These are phyloP conservation scores for Rhodotorula sp. DNA, from an alignment of 1,284 basidiomycete genomes.

Conservation along the genomic window DNA sequence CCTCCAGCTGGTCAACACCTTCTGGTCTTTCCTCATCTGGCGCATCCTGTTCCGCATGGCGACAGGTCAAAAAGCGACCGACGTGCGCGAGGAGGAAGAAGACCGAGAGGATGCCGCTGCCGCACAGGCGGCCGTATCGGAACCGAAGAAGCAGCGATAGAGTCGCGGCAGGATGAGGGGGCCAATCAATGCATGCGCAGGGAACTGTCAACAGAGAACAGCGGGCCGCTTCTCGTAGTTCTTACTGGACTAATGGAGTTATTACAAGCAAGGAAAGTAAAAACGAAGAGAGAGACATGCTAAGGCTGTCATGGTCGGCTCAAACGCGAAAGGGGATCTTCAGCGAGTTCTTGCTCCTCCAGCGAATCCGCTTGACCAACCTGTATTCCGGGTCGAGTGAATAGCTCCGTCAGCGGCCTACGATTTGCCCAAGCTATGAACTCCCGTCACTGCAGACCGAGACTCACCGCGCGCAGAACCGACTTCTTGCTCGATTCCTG, in stretches of 20 bases:
- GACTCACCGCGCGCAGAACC: slow-evolving; percentile 72
- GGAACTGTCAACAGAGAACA: background rate
- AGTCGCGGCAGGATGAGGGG: background rate
- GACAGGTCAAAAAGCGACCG: slow-evolving; percentile 25
- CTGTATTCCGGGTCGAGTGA: slow-evolving; percentile 27
- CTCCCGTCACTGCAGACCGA: background rate
- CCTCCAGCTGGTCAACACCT: slow-evolving; percentile 78
- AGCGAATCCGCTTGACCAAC: slow-evolving; percentile 59
- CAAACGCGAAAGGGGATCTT: slow-evolving; percentile 26
- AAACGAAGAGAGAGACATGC: background rate
- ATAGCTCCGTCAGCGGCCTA: background rate
- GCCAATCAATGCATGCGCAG: background rate
- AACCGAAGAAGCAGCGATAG: slow-evolving; percentile 31
- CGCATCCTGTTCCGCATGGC: slow-evolving; percentile 41
- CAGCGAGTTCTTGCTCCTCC: slow-evolving; percentile 51
- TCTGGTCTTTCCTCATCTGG: slow-evolving; percentile 49
- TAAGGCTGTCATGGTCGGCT: background rate
- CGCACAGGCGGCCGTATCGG: background rate
- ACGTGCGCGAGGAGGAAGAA: slow-evolving; percentile 44
- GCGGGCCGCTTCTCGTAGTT: slow-evolving; percentile 16
- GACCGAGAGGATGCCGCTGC: slow-evolving; percentile 32
- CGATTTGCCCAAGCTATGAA: background rate
- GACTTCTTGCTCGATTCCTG: slow-evolving; percentile 99
- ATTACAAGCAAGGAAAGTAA: background rate
- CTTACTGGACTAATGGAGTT: too few species aligned